Percentiles rank a stretch among this genome's conserved stretches.
Evolutionary conservation across 768 basidiomycete genomes (phyloP).

Genomic region (Pleurotus citrinopileatus): DNA sequence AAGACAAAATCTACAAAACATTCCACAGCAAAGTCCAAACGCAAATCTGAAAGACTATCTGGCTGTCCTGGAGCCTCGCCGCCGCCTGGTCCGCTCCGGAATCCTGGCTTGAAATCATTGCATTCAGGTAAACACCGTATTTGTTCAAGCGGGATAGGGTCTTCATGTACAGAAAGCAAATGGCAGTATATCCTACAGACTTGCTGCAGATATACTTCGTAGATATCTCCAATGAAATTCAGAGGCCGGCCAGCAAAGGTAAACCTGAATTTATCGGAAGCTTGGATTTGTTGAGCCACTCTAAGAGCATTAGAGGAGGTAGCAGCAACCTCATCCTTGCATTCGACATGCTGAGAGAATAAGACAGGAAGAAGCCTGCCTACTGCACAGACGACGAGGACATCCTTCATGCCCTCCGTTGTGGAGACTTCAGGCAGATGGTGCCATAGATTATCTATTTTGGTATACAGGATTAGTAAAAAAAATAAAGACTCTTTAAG

Average conservation of each 20-base stretch:
- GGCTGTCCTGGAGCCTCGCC: too few relatives aligned
- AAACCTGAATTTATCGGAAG: background rate
- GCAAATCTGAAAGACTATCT: too few relatives aligned
- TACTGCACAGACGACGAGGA: slow-evolving; percentile 1
- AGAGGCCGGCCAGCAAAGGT: background rate
- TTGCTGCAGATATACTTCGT: background rate
- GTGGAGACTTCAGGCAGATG: background rate
- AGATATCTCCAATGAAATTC: background rate
- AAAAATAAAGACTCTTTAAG: background rate
- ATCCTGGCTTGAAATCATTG: too few relatives aligned
- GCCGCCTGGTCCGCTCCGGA: too few relatives aligned
- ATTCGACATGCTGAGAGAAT: background rate
- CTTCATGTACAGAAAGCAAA: too few relatives aligned
- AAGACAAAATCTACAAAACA: too few relatives aligned
- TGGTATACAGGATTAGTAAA: background rate
- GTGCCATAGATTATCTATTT: background rate
- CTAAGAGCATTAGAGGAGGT: background rate
- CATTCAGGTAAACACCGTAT: too few relatives aligned
- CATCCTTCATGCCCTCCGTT: background rate
- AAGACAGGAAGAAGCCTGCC: background rate
- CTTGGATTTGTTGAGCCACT: background rate
- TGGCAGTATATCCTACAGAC: background rate
- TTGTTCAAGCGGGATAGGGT: too few relatives aligned
- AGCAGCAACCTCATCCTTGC: background rate
- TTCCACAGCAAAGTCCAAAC: too few relatives aligned